These are phyloP conservation scores for Aureobasidium namibiae DNA, from an alignment of 2,329 filamentous ascomycete species.

Conservation along the genomic window DNA sequence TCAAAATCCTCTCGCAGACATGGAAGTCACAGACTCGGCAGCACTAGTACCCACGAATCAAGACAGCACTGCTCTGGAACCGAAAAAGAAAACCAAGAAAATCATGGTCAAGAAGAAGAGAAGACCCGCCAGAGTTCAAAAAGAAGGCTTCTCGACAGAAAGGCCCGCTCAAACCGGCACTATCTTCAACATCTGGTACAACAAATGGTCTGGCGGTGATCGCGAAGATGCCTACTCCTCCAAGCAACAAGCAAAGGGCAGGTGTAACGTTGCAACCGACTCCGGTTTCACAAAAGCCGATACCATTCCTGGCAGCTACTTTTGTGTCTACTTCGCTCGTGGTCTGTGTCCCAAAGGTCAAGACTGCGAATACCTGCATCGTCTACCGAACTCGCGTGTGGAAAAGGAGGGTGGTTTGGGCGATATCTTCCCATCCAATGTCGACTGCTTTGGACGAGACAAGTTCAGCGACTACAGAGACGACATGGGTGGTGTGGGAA, in stretches of 20 bases:
- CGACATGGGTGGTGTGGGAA: constrained; percentile 92
- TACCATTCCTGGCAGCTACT: constrained; percentile 58
- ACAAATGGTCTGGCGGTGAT: constrained; percentile 96
- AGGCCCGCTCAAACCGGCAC: constrained; percentile 87
- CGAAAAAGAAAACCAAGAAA: constrained; percentile 61
- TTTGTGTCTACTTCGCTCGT: constrained; percentile 87
- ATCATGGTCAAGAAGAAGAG: constrained; percentile 89
- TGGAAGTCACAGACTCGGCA: constrained; percentile 12
- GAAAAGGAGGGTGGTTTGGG: constrained; percentile 47
- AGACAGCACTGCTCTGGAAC: constrained; percentile 18
- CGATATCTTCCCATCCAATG: constrained; percentile 86
- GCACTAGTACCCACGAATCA: constrained; percentile 15
- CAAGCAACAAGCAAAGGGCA: constrained; percentile 70
- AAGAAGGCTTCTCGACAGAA: constrained; percentile 79
- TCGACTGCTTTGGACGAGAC: constrained; percentile 91
- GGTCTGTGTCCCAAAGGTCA: constrained; percentile 75
- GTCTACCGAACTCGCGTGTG: constrained; percentile 56
- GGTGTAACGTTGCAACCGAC: constrained; percentile 75
- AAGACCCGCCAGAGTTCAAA: constrained; percentile 79
- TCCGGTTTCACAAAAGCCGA: constrained; percentile 44
- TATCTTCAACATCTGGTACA: constrained; percentile 98
- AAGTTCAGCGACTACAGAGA: constrained; percentile 90
- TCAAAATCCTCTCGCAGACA: neutral
- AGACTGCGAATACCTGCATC: constrained; percentile 90
- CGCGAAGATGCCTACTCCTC: constrained; percentile 84